Evolutionary conservation across 2,329 filamentous ascomycete species (phyloP).

Genomic region (Falciphora oryzae): DNA sequence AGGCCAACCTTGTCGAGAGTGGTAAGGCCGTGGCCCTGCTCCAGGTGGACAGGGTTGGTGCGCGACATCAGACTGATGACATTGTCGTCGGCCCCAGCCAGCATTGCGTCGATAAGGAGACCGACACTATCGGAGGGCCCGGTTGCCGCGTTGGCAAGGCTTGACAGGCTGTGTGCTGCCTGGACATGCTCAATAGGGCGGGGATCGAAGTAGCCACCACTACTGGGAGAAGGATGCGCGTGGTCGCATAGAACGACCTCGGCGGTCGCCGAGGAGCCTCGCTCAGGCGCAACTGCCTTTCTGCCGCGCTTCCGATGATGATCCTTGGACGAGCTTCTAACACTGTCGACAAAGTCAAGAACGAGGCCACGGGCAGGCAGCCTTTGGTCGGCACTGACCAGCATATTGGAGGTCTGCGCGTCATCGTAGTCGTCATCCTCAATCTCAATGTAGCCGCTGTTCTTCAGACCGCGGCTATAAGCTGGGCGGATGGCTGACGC

Average conservation of each 20-base stretch:
- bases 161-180: conserved; percentile 53
- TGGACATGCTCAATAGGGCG: conserved; percentile 58
- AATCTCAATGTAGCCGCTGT: conserved; percentile 68
- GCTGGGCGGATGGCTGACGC: conserved; percentile 44
- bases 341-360: conserved; percentile 62
- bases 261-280: neutral
- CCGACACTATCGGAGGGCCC: neutral
- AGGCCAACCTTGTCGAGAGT: conserved; percentile 39
- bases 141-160: conserved; percentile 1
- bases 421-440: conserved; percentile 53
- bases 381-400: conserved; percentile 59
- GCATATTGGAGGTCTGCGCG: conserved; percentile 17
- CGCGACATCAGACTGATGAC: conserved; percentile 45
- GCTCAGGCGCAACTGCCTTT: neutral
- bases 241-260: neutral
- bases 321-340: neutral
- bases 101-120: conserved; percentile 16
- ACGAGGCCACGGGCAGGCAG: conserved; percentile 60
- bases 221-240: too few relatives aligned
- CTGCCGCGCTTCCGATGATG: neutral
- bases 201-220: conserved; percentile 21
- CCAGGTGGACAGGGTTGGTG: conserved; percentile 37
- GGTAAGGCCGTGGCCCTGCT: conserved; percentile 30
- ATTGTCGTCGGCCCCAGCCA: conserved; percentile 39
- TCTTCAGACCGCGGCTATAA: conserved; percentile 58